Base-by-base conservation (phyloP, 2,329 filamentous ascomycete species). In the Canariomyces notabilis region DNA sequence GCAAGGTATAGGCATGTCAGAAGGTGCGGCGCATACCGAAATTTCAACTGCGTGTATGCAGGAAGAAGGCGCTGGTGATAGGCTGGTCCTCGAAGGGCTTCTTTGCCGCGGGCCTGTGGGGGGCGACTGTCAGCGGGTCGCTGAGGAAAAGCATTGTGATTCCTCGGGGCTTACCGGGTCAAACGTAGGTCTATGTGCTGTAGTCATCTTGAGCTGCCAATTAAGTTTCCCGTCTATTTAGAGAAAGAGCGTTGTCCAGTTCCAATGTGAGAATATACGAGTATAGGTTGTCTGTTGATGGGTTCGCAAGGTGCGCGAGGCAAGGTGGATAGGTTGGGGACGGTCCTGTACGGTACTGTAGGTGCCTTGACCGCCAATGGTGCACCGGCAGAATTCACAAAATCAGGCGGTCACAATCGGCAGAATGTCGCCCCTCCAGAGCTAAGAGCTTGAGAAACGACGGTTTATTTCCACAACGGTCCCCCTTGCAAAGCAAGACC, bases 11-110 rank as follows among this genome's bases (percentile, higher is more conserved):
- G 6, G 2, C n/a, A n/a, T n/a, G n/a, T n/a, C n/a, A n/a, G 16
- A 6, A 12, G 22, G 29, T 3, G 31, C 18, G 32, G 32, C 7
- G 47, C 73, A 37, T 78, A 83, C 73, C 89, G 81, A 64, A 84
- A 86, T 71, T 98, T 98, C 63, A 98, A 83, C 54, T 88, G 83
- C 11, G 88, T 97, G 67, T 98, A 86, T 23, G 93, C 93, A 26
- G 93, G 91, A 12, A 96, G 83, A 14, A 97, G 85, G 59, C 93
- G 86, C 69, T 97, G 91, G 65, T 98, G 93, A 73, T 96, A 97
- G 59, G 89, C 91, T 40, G 89, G 87, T 38, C 93, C 93, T 61
- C 89, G 85, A 50, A 89, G 85, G 60, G 90, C 89, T 69, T 98
- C 93, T 75, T 96, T 96, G 65, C 93, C 93, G 64, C 85, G 82